Evolutionary conservation across 192 early-diverging fungal species (phyloP), one percentile per base, ranked within the genome.

Genomic region (Umbelopsis sp.): DNA sequence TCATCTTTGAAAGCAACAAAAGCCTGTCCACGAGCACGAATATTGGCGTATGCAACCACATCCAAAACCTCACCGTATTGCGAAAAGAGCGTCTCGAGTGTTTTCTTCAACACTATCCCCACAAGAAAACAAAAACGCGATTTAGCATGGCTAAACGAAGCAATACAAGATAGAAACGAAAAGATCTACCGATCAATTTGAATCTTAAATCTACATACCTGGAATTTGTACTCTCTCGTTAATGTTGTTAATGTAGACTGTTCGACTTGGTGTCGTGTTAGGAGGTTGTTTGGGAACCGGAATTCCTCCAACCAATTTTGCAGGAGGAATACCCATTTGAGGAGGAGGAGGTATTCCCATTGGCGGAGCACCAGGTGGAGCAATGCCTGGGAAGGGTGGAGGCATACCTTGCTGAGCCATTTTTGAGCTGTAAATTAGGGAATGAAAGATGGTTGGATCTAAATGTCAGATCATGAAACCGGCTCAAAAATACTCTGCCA

Each of bases 1-100:
- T 80, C 70, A 25, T 89, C 77, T 69, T 89, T 85, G 77, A 93
- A 98, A 0, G 89, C 89, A 1, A 99, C 85, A 82, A 97, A 99
- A 0, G 96, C 97, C 75, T 99, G 97, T 20, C 97, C 97, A 68
- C 94, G 88, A 86, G 94, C 90, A 66, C 88, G 83, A 68, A 97
- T 85, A 81, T 93, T 91, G 70, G 78, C 73, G 67, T 93, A 94
- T 10, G 90, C 91, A 17, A 89, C 82, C 12, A 97, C 88, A 53
- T 97, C 92, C 1, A 96, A 66, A 12, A 99, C 85, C 43, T 92
- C 78, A 29, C 97, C 97, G 71, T 91, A 97, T 25, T 88, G 85
- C 51, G 90, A 87, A 69, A 97, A 99, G 47, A 97, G 75, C 22
- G 90, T 85, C 29, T 82, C 83, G 67, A 99, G 82, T 0, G 90